These are phyloP conservation scores for Malassezia furfur DNA, from an alignment of 1,284 basidiomycete species.

Conservation along the genomic window DNA sequence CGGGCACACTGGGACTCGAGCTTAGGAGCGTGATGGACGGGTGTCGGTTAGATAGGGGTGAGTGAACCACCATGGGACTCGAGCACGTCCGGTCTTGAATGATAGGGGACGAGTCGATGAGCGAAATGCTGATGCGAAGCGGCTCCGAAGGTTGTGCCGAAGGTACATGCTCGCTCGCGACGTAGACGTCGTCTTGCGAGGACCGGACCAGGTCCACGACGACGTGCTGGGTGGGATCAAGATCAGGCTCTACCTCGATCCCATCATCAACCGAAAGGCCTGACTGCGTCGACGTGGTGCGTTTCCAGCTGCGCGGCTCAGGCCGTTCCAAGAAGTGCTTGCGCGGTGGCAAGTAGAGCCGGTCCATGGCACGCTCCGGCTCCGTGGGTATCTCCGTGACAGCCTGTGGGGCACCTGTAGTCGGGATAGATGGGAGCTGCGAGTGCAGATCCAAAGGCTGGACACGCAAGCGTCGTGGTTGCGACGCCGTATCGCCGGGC, in stretches of 20 bases:
- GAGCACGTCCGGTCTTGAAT: background rate
- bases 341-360: conserved; percentile 10
- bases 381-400: background rate
- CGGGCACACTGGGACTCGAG: background rate
- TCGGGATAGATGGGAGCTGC: no score
- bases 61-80: background rate
- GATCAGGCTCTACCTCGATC: background rate
- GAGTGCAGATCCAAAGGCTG: no score
- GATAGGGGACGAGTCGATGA: conserved; percentile 17
- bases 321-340: background rate
- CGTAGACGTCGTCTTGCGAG: background rate
- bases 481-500: no score
- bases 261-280: background rate
- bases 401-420: no score
- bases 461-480: no score
- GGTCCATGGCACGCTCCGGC: background rate
- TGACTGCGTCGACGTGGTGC: background rate
- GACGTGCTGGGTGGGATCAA: background rate
- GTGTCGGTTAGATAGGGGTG: background rate
- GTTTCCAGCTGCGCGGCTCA: background rate
- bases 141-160: background rate
- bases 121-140: conserved; percentile 7
- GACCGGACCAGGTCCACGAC: conserved; percentile 4
- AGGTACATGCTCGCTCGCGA: background rate
- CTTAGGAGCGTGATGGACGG: background rate